phyloP scores from a whole-genome alignment of 106 monocot genomes.

The Alisma plantagoaquatica region DNA sequence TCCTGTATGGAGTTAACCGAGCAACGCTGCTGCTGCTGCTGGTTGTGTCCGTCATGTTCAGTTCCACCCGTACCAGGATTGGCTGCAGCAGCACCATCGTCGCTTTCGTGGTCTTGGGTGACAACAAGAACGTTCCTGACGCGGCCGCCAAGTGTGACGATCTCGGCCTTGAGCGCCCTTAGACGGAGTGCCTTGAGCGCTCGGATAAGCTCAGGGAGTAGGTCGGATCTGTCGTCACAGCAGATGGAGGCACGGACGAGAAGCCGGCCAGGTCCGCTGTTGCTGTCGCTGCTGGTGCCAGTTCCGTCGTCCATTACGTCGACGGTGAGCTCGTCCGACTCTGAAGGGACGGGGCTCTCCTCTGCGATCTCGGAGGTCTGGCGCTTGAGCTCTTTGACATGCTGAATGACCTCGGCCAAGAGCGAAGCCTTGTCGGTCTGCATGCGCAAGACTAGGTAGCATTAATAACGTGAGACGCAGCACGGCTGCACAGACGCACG shows the following conservation, averaged over 20 bases:
- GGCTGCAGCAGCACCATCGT: slow-evolving; percentile 2
- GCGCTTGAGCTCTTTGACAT: slow-evolving; percentile 74
- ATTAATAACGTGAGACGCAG: background rate
- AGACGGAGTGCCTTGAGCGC: slow-evolving; percentile 43
- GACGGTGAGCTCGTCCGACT: slow-evolving; percentile 63
- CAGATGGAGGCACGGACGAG: slow-evolving; percentile 52
- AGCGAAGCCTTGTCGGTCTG: slow-evolving; percentile 91
- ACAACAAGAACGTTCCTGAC: slow-evolving; percentile 55
- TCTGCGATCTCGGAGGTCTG: slow-evolving; percentile 69
- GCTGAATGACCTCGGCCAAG: slow-evolving; percentile 78
- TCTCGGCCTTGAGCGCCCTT: slow-evolving; percentile 67
- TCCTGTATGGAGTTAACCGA: slow-evolving; percentile 43
- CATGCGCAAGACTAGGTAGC: too few relatives aligned
- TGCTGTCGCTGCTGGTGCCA: slow-evolving; percentile 41
- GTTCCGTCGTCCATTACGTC: slow-evolving; percentile 43
- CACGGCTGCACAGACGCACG: slow-evolving; percentile 8
- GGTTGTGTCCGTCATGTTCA: slow-evolving; percentile 3
- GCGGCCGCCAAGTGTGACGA: slow-evolving; percentile 63
- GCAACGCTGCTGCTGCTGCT: slow-evolving; percentile 7
- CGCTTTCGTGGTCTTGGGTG: slow-evolving; percentile 22
- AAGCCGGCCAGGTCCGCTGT: slow-evolving; percentile 44
- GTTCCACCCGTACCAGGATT: too few relatives aligned
- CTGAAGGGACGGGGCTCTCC: slow-evolving; percentile 55
- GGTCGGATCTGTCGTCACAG: slow-evolving; percentile 67
- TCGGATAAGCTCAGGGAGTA: slow-evolving; percentile 60